Base-by-base conservation (phyloP, 2,329 filamentous ascomycete genomes). In the Parastagonospora nodorum region DNA sequence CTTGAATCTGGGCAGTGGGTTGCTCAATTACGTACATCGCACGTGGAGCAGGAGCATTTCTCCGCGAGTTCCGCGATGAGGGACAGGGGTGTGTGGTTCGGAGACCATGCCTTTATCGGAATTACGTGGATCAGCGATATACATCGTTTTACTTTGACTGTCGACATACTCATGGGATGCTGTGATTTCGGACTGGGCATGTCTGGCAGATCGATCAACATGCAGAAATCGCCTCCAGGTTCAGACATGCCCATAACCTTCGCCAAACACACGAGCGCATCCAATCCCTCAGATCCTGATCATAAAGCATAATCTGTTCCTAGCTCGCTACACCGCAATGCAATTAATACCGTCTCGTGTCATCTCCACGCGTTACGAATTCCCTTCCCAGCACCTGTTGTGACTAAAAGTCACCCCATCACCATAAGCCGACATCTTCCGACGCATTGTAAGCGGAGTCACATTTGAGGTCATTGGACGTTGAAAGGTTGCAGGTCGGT, bases 401-500 rank as follows among this genome's bases (percentile, higher is more conserved):
- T 49, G 42, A 53, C 45, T 42, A 49, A 53, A 42, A 16, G 15
- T 53, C 50, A 48, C 45, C 31, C 42, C 45, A 53, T 49, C 37
- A 24, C 4, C n/a, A 24, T 9, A 10, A 36, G 37, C 45, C 50
- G 50, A 39, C 41, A 45, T 45, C 10, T 38, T 14, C 44, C 45
- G 51, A 47, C 16, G 28, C 31, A 12, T 27, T 38, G 39, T 43
- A 39, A 46, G 46, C 47, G 29, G 38, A 47, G 37, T 48, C 45
- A 39, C n/a, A 27, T 5, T 12, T 29, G 4, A 24, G 14, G 30
- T 41, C 10, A 51, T 47, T 47, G 43, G 43, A 16, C 27, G 9
- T 43, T 11, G 35, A 19, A 36, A 14, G 30, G 27, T 24, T 11
- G 14, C 15, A 42, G 32, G 8, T 33, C 16, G 35, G 41, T 51